A percentile compares a stretch with the other conserved stretches of the same genome.
These are phyloP conservation scores for Boletus mariae DNA, from an alignment of 1,284 basidiomycete genomes.

Conservation along the genomic window DNA sequence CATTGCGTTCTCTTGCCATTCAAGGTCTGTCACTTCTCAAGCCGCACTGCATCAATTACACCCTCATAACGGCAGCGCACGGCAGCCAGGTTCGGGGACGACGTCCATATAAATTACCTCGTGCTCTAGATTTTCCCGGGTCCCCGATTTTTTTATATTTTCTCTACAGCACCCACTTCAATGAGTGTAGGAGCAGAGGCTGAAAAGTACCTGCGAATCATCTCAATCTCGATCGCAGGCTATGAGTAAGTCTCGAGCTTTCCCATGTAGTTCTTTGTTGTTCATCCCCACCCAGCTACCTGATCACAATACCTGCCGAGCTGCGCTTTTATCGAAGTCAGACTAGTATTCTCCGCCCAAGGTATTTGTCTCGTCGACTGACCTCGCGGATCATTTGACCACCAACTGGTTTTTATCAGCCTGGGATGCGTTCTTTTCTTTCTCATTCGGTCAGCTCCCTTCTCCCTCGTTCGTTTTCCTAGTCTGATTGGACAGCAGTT, in stretches of 20 bases:
- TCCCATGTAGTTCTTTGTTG: background rate
- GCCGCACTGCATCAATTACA: background rate
- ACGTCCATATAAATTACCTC: slow-evolving; percentile 4
- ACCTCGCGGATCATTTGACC: background rate
- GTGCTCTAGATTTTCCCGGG: background rate
- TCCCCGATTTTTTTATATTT: background rate
- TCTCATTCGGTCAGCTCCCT: slow-evolving; percentile 34
- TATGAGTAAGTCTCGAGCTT: slow-evolving; percentile 27
- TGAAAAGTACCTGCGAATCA: slow-evolving; percentile 31
- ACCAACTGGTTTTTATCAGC: slow-evolving; percentile 8
- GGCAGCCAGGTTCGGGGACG: background rate
- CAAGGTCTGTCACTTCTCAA: background rate
- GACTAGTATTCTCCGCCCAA: slow-evolving; percentile 24
- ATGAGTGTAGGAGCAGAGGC: slow-evolving; percentile 24
- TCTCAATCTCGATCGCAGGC: slow-evolving; percentile 30
- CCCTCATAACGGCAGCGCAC: slow-evolving; percentile 4
- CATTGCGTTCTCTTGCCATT: background rate
- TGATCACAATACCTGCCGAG: slow-evolving; percentile 41
- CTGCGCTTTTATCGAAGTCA: slow-evolving; percentile 40
- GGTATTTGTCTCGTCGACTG: slow-evolving; percentile 15
- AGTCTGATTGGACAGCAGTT: slow-evolving; percentile 29
- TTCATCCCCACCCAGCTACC: slow-evolving; percentile 29
- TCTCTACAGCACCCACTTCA: background rate
- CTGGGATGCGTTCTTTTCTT: slow-evolving; percentile 37
- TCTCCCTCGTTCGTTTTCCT: no score